Evolutionary conservation across 208 protist genomes (phyloP).

Genomic region (Crithidia thermophila): DNA sequence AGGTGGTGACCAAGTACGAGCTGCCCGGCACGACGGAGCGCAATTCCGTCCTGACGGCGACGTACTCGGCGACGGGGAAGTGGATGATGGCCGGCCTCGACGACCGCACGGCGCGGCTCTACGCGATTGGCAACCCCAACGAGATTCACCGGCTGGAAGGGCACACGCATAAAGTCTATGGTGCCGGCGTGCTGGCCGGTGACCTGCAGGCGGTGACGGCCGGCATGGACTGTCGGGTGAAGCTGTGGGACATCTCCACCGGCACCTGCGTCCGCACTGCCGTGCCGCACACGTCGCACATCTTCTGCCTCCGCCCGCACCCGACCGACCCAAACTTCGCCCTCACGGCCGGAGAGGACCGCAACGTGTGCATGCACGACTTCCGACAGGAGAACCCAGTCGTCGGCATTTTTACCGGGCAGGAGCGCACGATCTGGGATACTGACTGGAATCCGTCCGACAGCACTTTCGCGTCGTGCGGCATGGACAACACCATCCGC

Average conservation of each 20-base stretch:
- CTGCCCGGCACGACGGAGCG: conserved; percentile 19
- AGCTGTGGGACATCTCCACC: conserved; percentile 61
- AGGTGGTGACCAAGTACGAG: conserved; percentile 28
- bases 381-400: conserved; percentile 52
- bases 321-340: conserved; percentile 38
- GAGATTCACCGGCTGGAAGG: conserved; percentile 35
- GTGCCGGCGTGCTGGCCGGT: conserved; percentile 37
- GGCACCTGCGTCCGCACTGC: conserved; percentile 26
- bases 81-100: conserved; percentile 38
- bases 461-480: conserved; percentile 44
- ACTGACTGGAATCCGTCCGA: conserved; percentile 40
- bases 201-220: conserved; percentile 43
- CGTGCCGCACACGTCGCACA: conserved; percentile 44
- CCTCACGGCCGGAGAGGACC: conserved; percentile 58
- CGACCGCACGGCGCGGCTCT: conserved; percentile 34
- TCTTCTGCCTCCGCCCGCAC: conserved; percentile 64
- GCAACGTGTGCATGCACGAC: conserved; percentile 61
- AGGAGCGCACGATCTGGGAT: conserved; percentile 69
- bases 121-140: conserved; percentile 27
- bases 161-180: conserved; percentile 70
- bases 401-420: conserved; percentile 46
- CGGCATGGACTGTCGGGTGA: conserved; percentile 62
- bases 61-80: conserved; percentile 25
- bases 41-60: conserved; percentile 26
- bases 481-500: conserved; percentile 68